These are phyloP conservation scores for Suillus lakei DNA, from an alignment of 768 basidiomycete species.

Conservation along the genomic window DNA sequence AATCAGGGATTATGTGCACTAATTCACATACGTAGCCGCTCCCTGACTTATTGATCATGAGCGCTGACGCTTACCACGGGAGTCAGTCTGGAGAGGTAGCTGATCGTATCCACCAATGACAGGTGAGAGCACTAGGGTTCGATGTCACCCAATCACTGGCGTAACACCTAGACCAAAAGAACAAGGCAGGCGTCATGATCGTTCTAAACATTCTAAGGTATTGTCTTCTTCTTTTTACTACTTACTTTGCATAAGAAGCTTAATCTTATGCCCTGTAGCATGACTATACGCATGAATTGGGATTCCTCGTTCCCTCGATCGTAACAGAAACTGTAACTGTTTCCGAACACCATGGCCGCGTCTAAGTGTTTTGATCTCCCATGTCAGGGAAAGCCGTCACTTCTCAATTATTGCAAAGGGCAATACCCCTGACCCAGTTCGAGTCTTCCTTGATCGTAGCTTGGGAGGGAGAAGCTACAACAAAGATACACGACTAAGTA, in stretches of 20 bases:
- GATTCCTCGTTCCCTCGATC: not conserved
- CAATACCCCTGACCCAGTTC: not conserved
- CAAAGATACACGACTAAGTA: too few relatives aligned
- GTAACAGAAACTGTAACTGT: too few relatives aligned
- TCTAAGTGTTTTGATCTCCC: not conserved
- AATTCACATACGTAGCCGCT: not conserved
- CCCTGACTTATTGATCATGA: not conserved
- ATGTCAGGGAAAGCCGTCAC: not conserved
- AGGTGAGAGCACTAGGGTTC: not conserved
- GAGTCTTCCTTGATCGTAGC: not conserved
- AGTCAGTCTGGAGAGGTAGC: not conserved
- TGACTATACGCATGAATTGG: not conserved
- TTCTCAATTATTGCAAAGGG: not conserved
- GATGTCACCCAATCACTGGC: not conserved
- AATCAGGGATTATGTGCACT: not conserved
- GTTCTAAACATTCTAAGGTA: too few relatives aligned
- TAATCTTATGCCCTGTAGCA: constrained; percentile 24
- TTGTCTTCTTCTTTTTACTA: too few relatives aligned
- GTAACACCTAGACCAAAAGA: not conserved
- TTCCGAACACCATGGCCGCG: not conserved
- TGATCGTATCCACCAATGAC: not conserved
- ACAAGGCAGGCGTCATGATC: not conserved
- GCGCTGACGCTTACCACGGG: not conserved
- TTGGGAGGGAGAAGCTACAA: too few relatives aligned
- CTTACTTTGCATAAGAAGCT: not conserved